These are phyloP conservation scores for Tephrocybe sp. DNA, from an alignment of 768 basidiomycete species.

Conservation along the genomic window DNA sequence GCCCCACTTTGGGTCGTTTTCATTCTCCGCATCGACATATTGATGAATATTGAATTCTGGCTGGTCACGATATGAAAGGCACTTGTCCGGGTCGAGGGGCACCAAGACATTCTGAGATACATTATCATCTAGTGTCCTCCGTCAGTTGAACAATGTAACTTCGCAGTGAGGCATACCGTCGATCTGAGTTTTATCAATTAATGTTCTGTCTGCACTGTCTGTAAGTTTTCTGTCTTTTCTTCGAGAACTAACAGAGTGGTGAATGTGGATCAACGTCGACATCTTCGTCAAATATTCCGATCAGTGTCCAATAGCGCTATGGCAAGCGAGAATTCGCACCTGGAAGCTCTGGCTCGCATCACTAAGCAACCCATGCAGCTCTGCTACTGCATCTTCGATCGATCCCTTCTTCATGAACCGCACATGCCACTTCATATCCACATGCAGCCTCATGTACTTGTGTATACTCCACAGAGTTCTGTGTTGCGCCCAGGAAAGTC, in stretches of 20 bases:
- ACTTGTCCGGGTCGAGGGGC: slow-evolving; percentile 6
- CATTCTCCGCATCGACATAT: slow-evolving; percentile 3
- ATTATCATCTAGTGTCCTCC: not conserved
- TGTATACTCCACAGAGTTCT: slow-evolving; percentile 14
- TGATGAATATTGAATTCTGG: slow-evolving; percentile 7
- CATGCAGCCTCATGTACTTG: slow-evolving; percentile 5
- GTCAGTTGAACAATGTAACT: not conserved
- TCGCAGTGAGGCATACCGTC: not conserved
- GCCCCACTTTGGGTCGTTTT: not conserved
- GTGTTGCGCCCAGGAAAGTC: not conserved
- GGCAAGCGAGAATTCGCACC: too few species aligned
- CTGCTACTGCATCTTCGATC: slow-evolving; percentile 6
- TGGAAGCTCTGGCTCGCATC: slow-evolving; percentile 13
- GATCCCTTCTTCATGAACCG: slow-evolving; percentile 10
- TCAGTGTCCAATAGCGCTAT: too few species aligned
- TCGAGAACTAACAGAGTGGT: slow-evolving; percentile 5
- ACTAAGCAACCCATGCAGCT: slow-evolving; percentile 11
- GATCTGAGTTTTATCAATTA: not conserved
- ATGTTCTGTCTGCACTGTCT: not conserved
- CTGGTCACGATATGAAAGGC: slow-evolving; percentile 6
- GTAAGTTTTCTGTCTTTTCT: not conserved
- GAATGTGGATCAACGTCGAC: slow-evolving; percentile 17
- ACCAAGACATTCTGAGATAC: not conserved
- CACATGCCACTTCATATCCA: slow-evolving; percentile 12
- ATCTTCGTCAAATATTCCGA: not conserved